A percentile compares a stretch with the other conserved stretches of the same genome.
phyloP scores from a whole-genome alignment of 192 early-diverging fungal genomes.

The Coemansia umbellata region DNA sequence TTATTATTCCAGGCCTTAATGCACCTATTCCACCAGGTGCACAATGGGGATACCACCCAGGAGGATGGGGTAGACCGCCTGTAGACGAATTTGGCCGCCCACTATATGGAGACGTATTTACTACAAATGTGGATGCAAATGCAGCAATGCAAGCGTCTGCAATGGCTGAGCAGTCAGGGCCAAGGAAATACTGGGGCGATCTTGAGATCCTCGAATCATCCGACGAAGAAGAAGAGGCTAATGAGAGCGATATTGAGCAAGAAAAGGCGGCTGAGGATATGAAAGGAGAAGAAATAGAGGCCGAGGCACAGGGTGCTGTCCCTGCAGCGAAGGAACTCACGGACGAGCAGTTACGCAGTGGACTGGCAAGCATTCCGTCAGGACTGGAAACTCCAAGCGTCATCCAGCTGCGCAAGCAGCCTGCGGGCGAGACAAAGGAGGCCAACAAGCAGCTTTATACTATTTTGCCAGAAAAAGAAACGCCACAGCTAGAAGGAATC shows the following conservation, averaged over 20 bases:
- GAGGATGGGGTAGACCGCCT: constrained; percentile 87
- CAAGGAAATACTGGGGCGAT: constrained; percentile 80
- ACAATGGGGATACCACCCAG: constrained; percentile 99
- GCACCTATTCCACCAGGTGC: constrained; percentile 94
- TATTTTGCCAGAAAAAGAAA: constrained; percentile 74
- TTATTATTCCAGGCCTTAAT: constrained; percentile 91
- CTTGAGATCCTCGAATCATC: constrained; percentile 68
- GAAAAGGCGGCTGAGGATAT: constrained; percentile 49
- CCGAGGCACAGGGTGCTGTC: constrained; percentile 39
- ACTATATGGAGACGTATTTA: constrained; percentile 96
- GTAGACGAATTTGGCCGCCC: constrained; percentile 86
- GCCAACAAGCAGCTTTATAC: constrained; percentile 69
- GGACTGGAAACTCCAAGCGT: constrained; percentile 87
- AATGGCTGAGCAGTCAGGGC: neutral
- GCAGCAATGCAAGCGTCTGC: constrained; percentile 22
- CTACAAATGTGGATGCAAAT: constrained; percentile 51
- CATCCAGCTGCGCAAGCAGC: constrained; percentile 85
- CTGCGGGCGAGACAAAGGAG: constrained; percentile 26
- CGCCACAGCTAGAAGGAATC: constrained; percentile 68
- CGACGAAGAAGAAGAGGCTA: constrained; percentile 67
- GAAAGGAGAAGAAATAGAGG: constrained; percentile 5
- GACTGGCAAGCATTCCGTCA: constrained; percentile 50
- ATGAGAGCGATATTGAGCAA: constrained; percentile 23
- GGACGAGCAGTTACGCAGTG: constrained; percentile 62
- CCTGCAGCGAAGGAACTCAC: constrained; percentile 10